Evolutionary conservation across 257 asterid genomes (phyloP).

Genomic region (Mitragyna speciosa): DNA sequence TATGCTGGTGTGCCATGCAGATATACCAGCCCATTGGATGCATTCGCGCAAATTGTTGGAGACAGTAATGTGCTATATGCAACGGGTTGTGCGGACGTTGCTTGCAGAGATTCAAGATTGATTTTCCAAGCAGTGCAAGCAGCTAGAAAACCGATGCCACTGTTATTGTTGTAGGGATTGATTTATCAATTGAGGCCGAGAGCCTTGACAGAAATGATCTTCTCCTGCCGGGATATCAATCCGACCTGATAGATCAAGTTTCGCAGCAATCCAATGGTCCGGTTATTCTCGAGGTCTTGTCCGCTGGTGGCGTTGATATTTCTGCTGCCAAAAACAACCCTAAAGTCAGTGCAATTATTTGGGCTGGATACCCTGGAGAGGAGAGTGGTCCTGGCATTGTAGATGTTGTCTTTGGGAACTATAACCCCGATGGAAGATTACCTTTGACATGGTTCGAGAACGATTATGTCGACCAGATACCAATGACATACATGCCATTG

Average conservation of each 20-base stretch:
- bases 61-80: constrained; percentile 21
- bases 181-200: constrained; percentile 38
- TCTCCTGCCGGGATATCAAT: constrained; percentile 45
- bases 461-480: constrained; percentile 23
- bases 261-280: constrained; percentile 39
- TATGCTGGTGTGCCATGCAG: constrained; percentile 47
- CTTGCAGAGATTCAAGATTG: constrained; percentile 28
- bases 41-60: constrained; percentile 24
- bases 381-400: constrained; percentile 51
- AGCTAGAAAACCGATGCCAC: constrained; percentile 43
- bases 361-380: constrained; percentile 61
- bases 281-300: constrained; percentile 39
- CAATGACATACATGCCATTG: constrained; percentile 40
- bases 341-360: constrained; percentile 29
- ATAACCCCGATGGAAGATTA: constrained; percentile 41
- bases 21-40: constrained; percentile 34
- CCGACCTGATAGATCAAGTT: constrained; percentile 31
- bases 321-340: constrained; percentile 31
- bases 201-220: constrained; percentile 32
- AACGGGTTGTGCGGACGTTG: constrained; percentile 36
- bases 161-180: constrained; percentile 36
- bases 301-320: constrained; percentile 48
- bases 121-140: constrained; percentile 36
- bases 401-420: no score
- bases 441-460: constrained; percentile 49